Base-by-base conservation (phyloP, 805 yeast species). In the Candida schatavii region DNA sequence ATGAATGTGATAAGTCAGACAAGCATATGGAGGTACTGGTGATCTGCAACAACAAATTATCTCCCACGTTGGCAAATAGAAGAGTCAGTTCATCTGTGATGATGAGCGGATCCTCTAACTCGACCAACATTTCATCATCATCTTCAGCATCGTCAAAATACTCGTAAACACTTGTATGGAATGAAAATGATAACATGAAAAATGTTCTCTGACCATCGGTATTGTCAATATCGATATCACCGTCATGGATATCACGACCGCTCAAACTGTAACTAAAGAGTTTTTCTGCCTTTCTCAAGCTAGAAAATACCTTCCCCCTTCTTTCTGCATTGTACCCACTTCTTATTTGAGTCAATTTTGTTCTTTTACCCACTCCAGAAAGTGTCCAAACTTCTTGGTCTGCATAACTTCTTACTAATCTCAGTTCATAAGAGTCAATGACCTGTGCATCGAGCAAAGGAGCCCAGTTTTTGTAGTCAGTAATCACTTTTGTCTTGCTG, bases 391-490 rank as follows among this genome's bases (percentile, higher is more conserved):
- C 43, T 39, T 75, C 78, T 40, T 72, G 68, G 4, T 50, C 46
- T 1, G 57, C 48, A 31, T 41, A 38, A 39, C 43, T 44, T 27
- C 49, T 27, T 31, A 53, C 32, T 19, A 44, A 46, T 19, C 61
- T 49, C n/a, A 57, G 45, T 7, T 33, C 40, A 30, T 27, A 49
- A 1, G 65, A 45, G 18, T 66, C 65, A 1, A 71, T 55, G 2
- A 72, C 51, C 42, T 56, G 61, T 2, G 69, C 51, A 52, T 75
- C 79, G 15, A 70, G 44, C 1, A 75, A 39, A 0, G 80, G 80
- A 0, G 78, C 63, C 80, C 81, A 75, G 46, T 68, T 72, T 28
- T 59, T 62, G 52, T 62, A 68, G 40, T 60, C 68, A 2, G 51
- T 50, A 2, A 61, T 26, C 5, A 64, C 39, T 21, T 46, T 47